A percentile compares a stretch with the other conserved stretches of the same genome.
Evolutionary conservation across 495 filamentous ascomycete genomes (phyloP).

Genomic region (Xylaria flabelliformis): DNA sequence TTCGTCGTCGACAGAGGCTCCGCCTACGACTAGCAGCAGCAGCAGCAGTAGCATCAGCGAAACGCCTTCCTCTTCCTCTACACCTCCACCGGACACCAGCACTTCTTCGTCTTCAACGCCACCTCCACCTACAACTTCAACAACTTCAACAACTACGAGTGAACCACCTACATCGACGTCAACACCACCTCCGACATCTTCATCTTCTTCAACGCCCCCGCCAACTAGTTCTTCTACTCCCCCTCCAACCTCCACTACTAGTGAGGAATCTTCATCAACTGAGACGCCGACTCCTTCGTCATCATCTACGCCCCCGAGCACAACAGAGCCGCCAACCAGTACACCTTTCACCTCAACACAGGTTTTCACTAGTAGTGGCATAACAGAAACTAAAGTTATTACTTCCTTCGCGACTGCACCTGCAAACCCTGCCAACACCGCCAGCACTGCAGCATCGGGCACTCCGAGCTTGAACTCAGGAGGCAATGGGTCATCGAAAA

Average conservation of each 20-base stretch:
- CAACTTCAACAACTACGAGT: constrained; percentile 24
- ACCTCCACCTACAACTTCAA: constrained; percentile 10
- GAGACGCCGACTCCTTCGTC: constrained; percentile 31
- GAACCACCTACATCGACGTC: constrained; percentile 38
- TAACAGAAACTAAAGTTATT: constrained; percentile 32
- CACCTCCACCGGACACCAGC: neutral
- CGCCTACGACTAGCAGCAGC: neutral
- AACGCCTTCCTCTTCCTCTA: neutral
- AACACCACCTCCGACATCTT: constrained; percentile 33
- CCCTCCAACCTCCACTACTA: constrained; percentile 25
- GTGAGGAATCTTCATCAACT: constrained; percentile 37
- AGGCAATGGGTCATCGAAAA: constrained; percentile 34
- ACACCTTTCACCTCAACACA: constrained; percentile 40
- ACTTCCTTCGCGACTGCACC: constrained; percentile 23
- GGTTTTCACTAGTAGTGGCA: constrained; percentile 43
- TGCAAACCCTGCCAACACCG: neutral
- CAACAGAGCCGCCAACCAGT: neutral
- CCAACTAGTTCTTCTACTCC: constrained; percentile 33
- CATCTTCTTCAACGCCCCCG: constrained; percentile 34
- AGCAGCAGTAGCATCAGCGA: neutral
- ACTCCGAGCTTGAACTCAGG: constrained; percentile 17
- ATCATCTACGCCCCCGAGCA: constrained; percentile 19
- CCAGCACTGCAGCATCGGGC: constrained; percentile 7
- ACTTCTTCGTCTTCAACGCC: neutral
- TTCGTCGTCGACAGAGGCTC: neutral